Base-by-base conservation (phyloP, 345 rosid genomes). In the Brassica rapa region DNA sequence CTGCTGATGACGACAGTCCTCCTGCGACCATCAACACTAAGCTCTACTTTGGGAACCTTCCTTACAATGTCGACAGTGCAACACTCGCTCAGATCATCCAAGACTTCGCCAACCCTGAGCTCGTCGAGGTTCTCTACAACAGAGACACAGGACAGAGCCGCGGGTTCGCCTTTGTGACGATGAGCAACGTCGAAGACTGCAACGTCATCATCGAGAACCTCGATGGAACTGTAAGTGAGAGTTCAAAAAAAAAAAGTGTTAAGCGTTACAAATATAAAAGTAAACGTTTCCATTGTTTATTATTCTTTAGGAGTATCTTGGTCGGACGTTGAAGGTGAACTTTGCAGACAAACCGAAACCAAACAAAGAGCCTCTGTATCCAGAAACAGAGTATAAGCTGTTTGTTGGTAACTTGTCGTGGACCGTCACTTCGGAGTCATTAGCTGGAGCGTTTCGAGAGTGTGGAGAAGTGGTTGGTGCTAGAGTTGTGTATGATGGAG, bases 11-110 rank as follows among this genome's bases (percentile, higher is more conserved):
- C 15, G 75, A 24, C 15, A 80, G 73, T 8, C 72, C 60, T 61
- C 68, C 64, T 39, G 76, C 33, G 4, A 1, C 76, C n/a, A 68
- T 84, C 8, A 87, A 79, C 61, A 92, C 98, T 25, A 94, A 92
- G 84, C 91, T 94, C 68, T 94, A 91, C 84, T 88, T 92, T 70
- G 99, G 98, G 56, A 94, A 94, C 75, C 84, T 94, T 80, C 97
- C 98, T 63, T 94, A 89, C 56, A 92, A 86, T 68, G 89, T 94
- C 41, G 99, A 94, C 41, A 92, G 98, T 81, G 89, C 99, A 2
- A 89, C 90, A 74, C 87, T 94, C n/a, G 98, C 99, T 77, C 94
- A 87, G 0, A 88, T 92, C 32, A 91, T 92, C 32, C 99, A 91
- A 76, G 91, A 91, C 0, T 83, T 86, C 55, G 98, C 86, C 4